Base-by-base conservation (phyloP, 495 filamentous ascomycete species). In the Aspergillus sclerotioniger region DNA sequence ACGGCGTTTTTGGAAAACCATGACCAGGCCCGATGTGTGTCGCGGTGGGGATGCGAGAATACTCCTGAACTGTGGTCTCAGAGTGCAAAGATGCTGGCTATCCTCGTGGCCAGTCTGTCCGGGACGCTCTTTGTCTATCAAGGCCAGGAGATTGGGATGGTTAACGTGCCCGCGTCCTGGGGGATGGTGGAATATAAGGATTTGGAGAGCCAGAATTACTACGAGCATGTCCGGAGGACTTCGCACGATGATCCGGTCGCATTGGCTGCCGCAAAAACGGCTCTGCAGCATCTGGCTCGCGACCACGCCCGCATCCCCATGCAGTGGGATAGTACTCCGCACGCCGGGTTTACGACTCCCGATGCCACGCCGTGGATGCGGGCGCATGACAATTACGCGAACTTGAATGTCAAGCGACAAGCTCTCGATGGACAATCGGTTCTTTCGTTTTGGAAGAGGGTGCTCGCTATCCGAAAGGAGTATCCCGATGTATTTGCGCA, bases 111-210 rank as follows among this genome's bases (percentile, higher is more conserved):
- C 28, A 69, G 79, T 5, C 60, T 87, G 54, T 80, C 78, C 0
- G 87, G 87, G 0, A 89, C 86, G 0, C 63, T 87, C n/a, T 90
- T 84, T 65, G 53, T 88, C 17, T 89, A 86, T 60, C 85, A 90
- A 56, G 87, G 87, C 0, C 84, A 90, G 62, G 87, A 90, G 54
- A 76, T 89, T 39, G 87, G 86, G 6, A 87, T 89, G 84, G 74
- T 77, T 50, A 89, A 90, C 57, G 77, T 82, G 16, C 85, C 87
- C 0, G 53, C 59, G 12, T 56, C 75, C n/a, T 88, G 85, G 85
- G 61, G 64, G 0, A 78, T 86, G 16, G 78, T 79, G 6, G 80
- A 87, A 52, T 88, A 84, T 67, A 79, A 83, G 43, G 87, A 90
- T 62, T 74, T 89, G 39, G 86, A 88, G 59, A 76, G 78, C 10